Base-by-base conservation (phyloP, 169 alveolate genomes). In the Theileria sp. region DNA sequence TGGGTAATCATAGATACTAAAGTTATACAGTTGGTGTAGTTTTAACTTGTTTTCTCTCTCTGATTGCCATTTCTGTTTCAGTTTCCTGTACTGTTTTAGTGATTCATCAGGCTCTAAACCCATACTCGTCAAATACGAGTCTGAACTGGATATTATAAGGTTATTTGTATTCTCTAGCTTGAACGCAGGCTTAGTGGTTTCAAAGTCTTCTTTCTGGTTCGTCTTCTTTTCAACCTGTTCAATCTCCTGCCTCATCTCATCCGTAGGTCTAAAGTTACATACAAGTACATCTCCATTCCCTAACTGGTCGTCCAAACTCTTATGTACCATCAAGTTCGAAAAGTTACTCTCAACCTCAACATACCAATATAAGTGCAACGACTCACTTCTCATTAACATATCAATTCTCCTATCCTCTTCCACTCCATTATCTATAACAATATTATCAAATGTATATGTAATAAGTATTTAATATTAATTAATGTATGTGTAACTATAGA, bases 191-290 rank as follows among this genome's bases (percentile, higher is more conserved):
- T 44, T n/a, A 0, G 91, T 71, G 13, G 74, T 69, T 50, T 73
- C 87, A 73, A 85, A 85, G 70, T 85, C 87, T 49, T 85, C 91
- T 50, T 85, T 85, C 56, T 23, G 71, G 17, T 66, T 72, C 26
- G 74, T 69, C 38, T 85, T 77, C 25, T 68, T 28, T 54, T 71
- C 91, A 0, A 73, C 62, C 32, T 71, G 85, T 28, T 79, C 87
- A 13, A 77, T 51, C 36, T 61, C 61, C n/a, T 75, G 61, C 25
- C 78, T 69, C 87, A 85, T 85, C 6, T 77, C 50, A 17, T 85
- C 91, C 26, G 87, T 85, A 0, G 91, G 91, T 4, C 87, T 77
- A 38, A 85, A 79, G 76, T 85, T 85, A 69, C 49, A 85, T 13
- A 85, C 87, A 75, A 85, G 26, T 8, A 79, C 32, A 54, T 85